A percentile compares a stretch with the other conserved stretches of the same genome.
Evolutionary conservation across 1,284 basidiomycete species (phyloP).

Genomic region (Apiotrichum sp.): DNA sequence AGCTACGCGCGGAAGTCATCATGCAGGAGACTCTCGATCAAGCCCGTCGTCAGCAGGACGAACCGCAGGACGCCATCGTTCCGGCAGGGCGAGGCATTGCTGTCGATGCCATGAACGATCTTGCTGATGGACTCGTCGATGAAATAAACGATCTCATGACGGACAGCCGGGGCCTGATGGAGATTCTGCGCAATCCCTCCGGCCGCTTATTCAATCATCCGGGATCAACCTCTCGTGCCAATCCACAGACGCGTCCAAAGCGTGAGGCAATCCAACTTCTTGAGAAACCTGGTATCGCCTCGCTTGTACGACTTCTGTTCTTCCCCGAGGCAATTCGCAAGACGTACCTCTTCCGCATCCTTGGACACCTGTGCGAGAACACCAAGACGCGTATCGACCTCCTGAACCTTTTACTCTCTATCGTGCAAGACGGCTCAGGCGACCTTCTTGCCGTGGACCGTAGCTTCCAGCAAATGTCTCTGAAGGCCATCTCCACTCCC

Average conservation of each 20-base stretch:
- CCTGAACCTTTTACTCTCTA: conserved; percentile 83
- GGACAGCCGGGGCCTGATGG: neutral
- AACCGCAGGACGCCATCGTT: neutral
- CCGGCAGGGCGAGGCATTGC: neutral
- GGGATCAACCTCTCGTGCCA: neutral
- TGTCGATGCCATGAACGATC: neutral
- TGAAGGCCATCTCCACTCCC: conserved; percentile 58
- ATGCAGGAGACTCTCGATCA: conserved; percentile 87
- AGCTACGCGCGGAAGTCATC: conserved; percentile 92
- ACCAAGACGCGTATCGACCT: conserved; percentile 83
- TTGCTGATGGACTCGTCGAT: conserved; percentile 1
- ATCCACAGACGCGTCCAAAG: conserved; percentile 21
- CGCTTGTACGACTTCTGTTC: conserved; percentile 87
- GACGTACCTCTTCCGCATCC: conserved; percentile 77
- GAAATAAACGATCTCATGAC: conserved; percentile 1
- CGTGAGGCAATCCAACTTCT: conserved; percentile 91
- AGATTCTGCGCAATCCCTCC: neutral
- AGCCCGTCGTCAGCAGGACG: conserved; percentile 51
- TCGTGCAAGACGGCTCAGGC: conserved; percentile 89
- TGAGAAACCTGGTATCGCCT: conserved; percentile 83
- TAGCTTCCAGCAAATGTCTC: conserved; percentile 86
- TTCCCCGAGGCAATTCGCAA: conserved; percentile 89
- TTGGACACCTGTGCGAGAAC: conserved; percentile 95
- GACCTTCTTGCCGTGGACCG: conserved; percentile 88
- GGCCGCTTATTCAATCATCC: neutral